A percentile compares a stretch with the other conserved stretches of the same genome.
These are phyloP conservation scores for Didymella arachidicola DNA, from an alignment of 2,329 filamentous ascomycete genomes.

Conservation along the genomic window DNA sequence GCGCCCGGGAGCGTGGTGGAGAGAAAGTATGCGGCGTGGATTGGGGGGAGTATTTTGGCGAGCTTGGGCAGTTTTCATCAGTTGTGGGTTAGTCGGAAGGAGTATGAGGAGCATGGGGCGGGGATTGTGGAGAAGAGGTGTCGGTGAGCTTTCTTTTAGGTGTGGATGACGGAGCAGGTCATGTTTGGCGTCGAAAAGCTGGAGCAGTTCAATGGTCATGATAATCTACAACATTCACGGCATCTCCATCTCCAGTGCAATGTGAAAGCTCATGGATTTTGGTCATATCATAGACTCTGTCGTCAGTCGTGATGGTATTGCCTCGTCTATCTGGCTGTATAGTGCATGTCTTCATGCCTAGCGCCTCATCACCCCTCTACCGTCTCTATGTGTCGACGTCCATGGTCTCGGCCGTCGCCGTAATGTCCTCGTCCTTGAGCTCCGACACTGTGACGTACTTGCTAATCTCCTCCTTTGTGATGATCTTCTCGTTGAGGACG, in stretches of 20 bases:
- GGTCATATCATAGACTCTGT: too few species aligned
- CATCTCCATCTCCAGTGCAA: neutral
- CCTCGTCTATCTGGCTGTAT: constrained; percentile 18
- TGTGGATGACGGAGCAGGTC: too few species aligned
- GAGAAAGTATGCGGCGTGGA: constrained; percentile 91
- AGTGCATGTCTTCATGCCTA: constrained; percentile 16
- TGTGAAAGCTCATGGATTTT: neutral
- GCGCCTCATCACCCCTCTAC: neutral
- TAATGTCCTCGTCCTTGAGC: constrained; percentile 72
- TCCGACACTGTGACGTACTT: constrained; percentile 95
- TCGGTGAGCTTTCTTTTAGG: constrained; percentile 69
- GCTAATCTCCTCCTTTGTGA: constrained; percentile 90
- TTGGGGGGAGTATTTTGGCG: constrained; percentile 93
- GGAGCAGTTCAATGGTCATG: too few species aligned
- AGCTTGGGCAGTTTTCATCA: constrained; percentile 98
- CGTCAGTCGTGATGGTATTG: constrained; percentile 13
- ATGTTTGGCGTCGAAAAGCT: too few species aligned
- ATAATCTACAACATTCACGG: too few species aligned
- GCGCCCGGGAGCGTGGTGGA: constrained; percentile 87
- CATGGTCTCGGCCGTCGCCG: constrained; percentile 68
- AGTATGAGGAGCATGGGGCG: constrained; percentile 94
- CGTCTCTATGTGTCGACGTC: constrained; percentile 62
- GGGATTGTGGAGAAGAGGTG: constrained; percentile 95
- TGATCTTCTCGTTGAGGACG: constrained; percentile 93
- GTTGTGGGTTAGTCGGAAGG: constrained; percentile 98